phyloP scores from a whole-genome alignment of 306 rosid genomes.

The Citrullus colocynthis region DNA sequence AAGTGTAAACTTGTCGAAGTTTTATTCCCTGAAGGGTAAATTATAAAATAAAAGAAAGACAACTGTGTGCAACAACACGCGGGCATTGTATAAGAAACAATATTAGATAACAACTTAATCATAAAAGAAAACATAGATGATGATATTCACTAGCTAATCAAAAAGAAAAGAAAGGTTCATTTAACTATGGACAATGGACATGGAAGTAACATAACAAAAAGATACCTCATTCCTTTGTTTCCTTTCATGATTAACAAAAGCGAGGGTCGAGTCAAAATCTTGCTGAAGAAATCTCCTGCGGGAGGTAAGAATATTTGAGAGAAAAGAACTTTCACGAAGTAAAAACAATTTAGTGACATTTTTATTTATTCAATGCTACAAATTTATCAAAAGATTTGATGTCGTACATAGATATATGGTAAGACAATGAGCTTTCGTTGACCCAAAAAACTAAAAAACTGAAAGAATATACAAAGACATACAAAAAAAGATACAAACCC shows the following conservation, averaged over 20 bases:
- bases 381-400: background rate
- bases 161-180: background rate
- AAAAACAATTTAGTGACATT: background rate
- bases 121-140: background rate
- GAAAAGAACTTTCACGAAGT: background rate
- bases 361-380: background rate
- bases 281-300: conserved; percentile 94
- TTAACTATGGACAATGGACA: background rate
- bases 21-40: background rate
- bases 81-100: background rate
- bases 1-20: background rate
- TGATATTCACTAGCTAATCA: background rate
- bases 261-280: conserved; percentile 91
- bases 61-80: background rate
- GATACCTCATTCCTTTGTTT: conserved; percentile 86
- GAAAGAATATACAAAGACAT: background rate
- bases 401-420: background rate
- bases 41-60: background rate
- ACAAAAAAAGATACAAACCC: no score
- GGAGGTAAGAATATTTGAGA: conserved; percentile 4
- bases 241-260: conserved; percentile 78
- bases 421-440: background rate
- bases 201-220: background rate
- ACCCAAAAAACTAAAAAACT: no score
- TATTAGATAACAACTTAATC: background rate